A percentile compares a stretch with the other conserved stretches of the same genome.
These are phyloP conservation scores for Russula vinacea DNA, from an alignment of 768 basidiomycete species.

Conservation along the genomic window DNA sequence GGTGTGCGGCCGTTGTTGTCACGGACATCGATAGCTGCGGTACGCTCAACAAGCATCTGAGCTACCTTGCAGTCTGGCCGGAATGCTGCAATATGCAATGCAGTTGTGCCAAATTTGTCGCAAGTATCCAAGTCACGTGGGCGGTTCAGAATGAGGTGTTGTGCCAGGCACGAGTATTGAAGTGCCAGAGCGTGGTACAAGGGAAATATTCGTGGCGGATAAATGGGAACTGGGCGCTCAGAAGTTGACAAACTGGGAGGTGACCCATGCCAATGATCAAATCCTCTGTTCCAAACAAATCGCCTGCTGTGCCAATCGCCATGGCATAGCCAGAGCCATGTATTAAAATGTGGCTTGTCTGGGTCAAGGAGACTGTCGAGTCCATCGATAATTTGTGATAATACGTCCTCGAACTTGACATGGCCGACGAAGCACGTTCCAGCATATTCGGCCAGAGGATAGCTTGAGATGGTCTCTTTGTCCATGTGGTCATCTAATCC, in stretches of 20 bases:
- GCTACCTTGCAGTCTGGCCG: neutral
- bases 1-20: neutral
- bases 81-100: neutral
- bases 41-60: neutral
- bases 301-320: too few species aligned
- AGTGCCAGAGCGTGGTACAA: neutral
- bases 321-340: neutral
- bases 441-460: neutral
- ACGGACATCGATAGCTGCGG: neutral
- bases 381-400: neutral
- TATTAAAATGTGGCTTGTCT: neutral
- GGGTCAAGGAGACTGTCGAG: neutral
- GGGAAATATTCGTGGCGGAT: too few species aligned
- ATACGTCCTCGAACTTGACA: neutral
- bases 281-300: too few species aligned
- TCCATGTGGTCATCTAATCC: neutral
- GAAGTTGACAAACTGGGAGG: too few species aligned
- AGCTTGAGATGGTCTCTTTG: neutral
- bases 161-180: neutral
- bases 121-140: too few species aligned
- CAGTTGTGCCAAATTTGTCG: neutral
- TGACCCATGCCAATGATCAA: too few species aligned
- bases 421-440: neutral
- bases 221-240: too few species aligned
- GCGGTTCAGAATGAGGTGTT: too few species aligned